A percentile compares a stretch with the other conserved stretches of the same genome.
These are phyloP conservation scores for Penicillium olsonii DNA, from an alignment of 2,329 filamentous ascomycete species.

Conservation along the genomic window DNA sequence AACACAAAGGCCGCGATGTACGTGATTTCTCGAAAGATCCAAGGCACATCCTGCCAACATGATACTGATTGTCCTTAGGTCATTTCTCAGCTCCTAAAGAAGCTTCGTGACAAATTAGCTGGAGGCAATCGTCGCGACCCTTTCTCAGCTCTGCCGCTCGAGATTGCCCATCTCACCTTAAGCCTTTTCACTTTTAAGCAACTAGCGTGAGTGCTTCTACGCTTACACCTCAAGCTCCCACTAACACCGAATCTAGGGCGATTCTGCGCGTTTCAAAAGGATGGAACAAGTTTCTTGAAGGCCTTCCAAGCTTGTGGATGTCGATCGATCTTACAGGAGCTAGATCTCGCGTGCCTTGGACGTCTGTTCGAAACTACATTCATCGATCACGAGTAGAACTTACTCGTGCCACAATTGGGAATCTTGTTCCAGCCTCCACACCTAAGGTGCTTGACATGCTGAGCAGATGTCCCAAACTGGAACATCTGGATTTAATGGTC, in stretches of 20 bases:
- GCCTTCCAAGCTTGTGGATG: conserved; percentile 52
- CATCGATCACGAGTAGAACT: conserved; percentile 37
- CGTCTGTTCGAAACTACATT: conserved; percentile 38
- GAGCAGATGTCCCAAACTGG: conserved; percentile 37
- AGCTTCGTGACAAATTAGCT: conserved; percentile 52
- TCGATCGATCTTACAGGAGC: conserved; percentile 55
- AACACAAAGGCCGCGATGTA: conserved; percentile 34
- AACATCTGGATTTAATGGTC: conserved; percentile 32
- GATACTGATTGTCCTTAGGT: not conserved
- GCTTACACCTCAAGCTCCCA: not conserved
- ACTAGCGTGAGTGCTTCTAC: conserved; percentile 41
- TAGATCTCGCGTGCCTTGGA: conserved; percentile 43
- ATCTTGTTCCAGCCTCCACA: conserved; percentile 27
- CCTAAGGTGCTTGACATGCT: conserved; percentile 32
- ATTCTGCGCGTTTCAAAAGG: conserved; percentile 57
- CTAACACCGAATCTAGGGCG: conserved; percentile 30
- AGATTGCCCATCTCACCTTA: conserved; percentile 56
- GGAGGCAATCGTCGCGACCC: conserved; percentile 46
- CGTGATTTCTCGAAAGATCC: not conserved
- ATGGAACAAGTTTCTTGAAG: conserved; percentile 56
- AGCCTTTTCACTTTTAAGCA: conserved; percentile 54
- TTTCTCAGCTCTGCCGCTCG: conserved; percentile 54
- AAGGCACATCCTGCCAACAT: not conserved
- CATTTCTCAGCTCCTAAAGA: conserved; percentile 41
- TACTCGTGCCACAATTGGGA: conserved; percentile 32